Evolutionary conservation across 257 asterid species (phyloP), one percentile per base, ranked within the genome.

Genomic region (Penstemon newberryi): DNA sequence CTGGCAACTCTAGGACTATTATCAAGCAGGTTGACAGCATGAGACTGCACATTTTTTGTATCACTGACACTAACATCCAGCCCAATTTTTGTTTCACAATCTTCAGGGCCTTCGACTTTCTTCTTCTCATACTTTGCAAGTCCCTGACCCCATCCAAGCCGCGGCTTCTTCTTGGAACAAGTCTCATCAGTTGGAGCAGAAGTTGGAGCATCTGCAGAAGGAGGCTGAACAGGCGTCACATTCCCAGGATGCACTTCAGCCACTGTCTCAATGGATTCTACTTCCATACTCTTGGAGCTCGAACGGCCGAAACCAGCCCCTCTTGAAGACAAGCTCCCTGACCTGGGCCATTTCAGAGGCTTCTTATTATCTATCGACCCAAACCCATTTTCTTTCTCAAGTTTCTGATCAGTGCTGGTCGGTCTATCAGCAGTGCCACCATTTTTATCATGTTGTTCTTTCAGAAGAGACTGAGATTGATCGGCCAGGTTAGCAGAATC

Each of bases 121-220:
- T 94, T 89, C 80, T 89, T 94, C 86, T 94, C 99, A 74, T 77
- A 89, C 83, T 94, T 94, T 4, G 99, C 99, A 25, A 94, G 87
- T 56, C 98, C 99, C 81, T 89, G 96, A 55, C 99, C 99, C 96
- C 97, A 94, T 68, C 98, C 95, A 68, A 94, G 86, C 33, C 99
- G 98, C 1, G 93, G 96, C 82, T 94, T 94, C 89, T 91, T 94
- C 75, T 95, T 81, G 62, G 97, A 91, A 69, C 78, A 66, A 46
- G 78, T 81, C 78, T 94, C 96, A 66, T 91, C 87, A 38, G 79
- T 64, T 63, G 84, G 72, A 63, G 75, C 73, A 84, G 78, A 75
- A 55, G 81, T 78, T 80, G 73, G 52, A 56, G 81, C 75, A 52
- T 60, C 75, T 8, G 57, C 53, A 4, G 51, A 4, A 37, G 82